Evolutionary conservation across 257 asterid species (phyloP).

Genomic region (Rauvolfia tetraphylla): DNA sequence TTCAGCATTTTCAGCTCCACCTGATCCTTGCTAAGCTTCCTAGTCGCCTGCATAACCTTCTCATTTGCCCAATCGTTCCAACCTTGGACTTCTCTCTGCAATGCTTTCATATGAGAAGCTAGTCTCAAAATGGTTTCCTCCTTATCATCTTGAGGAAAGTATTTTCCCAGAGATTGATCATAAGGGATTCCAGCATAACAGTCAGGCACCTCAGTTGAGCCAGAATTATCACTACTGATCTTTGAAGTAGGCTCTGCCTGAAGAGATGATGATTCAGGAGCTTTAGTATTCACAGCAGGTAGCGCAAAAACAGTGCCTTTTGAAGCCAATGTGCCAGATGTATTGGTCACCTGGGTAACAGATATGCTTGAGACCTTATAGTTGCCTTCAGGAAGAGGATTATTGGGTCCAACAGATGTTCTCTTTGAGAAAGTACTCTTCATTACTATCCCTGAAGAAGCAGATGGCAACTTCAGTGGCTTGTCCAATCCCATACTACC

Average conservation of each 20-base stretch:
- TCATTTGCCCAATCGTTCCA: constrained; percentile 73
- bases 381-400: constrained; percentile 28
- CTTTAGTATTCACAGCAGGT: constrained; percentile 34
- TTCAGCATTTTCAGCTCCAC: constrained; percentile 62
- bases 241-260: constrained; percentile 23
- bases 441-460: constrained; percentile 32
- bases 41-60: constrained; percentile 73
- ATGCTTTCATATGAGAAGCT: constrained; percentile 33
- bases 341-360: constrained; percentile 17
- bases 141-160: constrained; percentile 45
- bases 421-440: constrained; percentile 40
- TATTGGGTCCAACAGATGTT: constrained; percentile 24
- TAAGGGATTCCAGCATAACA: constrained; percentile 47
- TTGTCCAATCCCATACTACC: constrained; percentile 64
- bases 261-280: constrained; percentile 19
- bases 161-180: constrained; percentile 44
- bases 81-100: constrained; percentile 45
- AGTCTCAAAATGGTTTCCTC: constrained; percentile 45
- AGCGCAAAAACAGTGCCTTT: constrained; percentile 35
- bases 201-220: constrained; percentile 30
- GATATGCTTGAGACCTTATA: constrained; percentile 21
- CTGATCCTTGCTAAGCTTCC: constrained; percentile 56
- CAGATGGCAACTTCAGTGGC: constrained; percentile 38
- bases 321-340: constrained; percentile 11
- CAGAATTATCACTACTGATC: constrained; percentile 11